Base-by-base conservation (phyloP, 2,329 filamentous ascomycete species). In the Thielaviopsis ethacetica region DNA sequence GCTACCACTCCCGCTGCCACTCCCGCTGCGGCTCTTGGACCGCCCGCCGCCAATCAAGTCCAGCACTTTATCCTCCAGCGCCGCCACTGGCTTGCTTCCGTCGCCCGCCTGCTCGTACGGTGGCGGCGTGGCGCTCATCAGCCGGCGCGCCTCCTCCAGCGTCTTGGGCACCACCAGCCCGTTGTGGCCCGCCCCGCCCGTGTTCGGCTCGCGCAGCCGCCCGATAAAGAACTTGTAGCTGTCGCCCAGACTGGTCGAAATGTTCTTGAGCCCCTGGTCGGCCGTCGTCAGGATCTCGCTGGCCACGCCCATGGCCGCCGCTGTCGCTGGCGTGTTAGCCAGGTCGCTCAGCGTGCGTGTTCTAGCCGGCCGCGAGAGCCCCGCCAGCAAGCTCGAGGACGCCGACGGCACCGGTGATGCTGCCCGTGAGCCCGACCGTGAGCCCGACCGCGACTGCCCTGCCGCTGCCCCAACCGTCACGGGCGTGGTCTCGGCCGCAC, bases 171-270 rank as follows among this genome's bases (percentile, higher is more conserved):
- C 77, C 6, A 82, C 71, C 2, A 83, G 77, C 17, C 78, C 73
- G 24, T 71, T n/a, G n/a, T n/a, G n/a, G n/a, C n/a, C n/a, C n/a
- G n/a, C n/a, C n/a, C n/a, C n/a, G 69, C 27, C 68, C 67, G 9
- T 34, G 52, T 71, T 70, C 13, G 67, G 65, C 68, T 95, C 90
- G 62, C 86, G 88, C 21, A 96, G 76, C 64, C 90, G 88, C 17
- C 91, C 91, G 58, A 98, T 82, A 24, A 98, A 74, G 68, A 97
- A 95, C 62, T 90, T 93, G 72, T 96, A 94, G 68, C 90, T 96
- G 66, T 88, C 90, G 61, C 91, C 91, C 3, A 97, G 75, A 54
- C 89, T 94, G 66, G 80, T 91, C 62, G 91, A 88, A 64, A 98
- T 95, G 41, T 84, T 94, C 67, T 96, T 95, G 63, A 97, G 76